These are phyloP conservation scores for Nicotiana obtusifolia DNA, from an alignment of 257 asterid species.

Conservation along the genomic window DNA sequence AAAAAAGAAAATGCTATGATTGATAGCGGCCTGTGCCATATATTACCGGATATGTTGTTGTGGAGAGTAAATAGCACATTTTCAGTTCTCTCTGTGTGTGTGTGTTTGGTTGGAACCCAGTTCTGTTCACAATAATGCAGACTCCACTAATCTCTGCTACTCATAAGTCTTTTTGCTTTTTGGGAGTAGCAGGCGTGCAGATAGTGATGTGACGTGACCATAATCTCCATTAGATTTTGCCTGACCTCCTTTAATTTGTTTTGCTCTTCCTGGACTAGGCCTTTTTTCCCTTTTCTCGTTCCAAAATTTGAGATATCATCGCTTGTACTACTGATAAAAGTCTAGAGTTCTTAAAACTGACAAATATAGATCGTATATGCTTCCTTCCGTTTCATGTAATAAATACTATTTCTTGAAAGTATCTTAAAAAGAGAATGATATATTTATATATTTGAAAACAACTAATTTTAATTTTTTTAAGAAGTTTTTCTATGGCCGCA, in stretches of 20 bases:
- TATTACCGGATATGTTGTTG: too few relatives aligned
- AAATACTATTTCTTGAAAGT: too few relatives aligned
- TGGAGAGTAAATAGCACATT: too few relatives aligned
- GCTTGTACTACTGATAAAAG: too few relatives aligned
- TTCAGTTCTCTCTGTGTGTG: too few relatives aligned
- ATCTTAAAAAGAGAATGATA: too few relatives aligned
- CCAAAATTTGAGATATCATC: neutral
- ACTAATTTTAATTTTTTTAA: too few relatives aligned
- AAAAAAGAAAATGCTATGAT: neutral
- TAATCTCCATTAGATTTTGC: conserved; percentile 8
- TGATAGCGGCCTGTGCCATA: neutral
- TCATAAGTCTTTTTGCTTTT: neutral
- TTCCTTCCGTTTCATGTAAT: neutral
- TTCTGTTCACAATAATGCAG: neutral
- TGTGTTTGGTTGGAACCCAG: neutral
- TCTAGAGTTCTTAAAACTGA: neutral
- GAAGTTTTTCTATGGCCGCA: too few relatives aligned
- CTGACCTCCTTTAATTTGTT: neutral
- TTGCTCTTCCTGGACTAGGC: neutral
- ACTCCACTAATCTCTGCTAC: neutral
- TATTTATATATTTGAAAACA: too few relatives aligned
- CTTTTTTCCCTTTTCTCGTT: too few relatives aligned
- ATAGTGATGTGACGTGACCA: conserved; percentile 25
- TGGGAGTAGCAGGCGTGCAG: conserved; percentile 22
- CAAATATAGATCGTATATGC: too few relatives aligned